Percentiles rank a stretch among this genome's conserved stretches.
Evolutionary conservation across 768 basidiomycete genomes (phyloP).

Genomic region (Psilocybe sp.): DNA sequence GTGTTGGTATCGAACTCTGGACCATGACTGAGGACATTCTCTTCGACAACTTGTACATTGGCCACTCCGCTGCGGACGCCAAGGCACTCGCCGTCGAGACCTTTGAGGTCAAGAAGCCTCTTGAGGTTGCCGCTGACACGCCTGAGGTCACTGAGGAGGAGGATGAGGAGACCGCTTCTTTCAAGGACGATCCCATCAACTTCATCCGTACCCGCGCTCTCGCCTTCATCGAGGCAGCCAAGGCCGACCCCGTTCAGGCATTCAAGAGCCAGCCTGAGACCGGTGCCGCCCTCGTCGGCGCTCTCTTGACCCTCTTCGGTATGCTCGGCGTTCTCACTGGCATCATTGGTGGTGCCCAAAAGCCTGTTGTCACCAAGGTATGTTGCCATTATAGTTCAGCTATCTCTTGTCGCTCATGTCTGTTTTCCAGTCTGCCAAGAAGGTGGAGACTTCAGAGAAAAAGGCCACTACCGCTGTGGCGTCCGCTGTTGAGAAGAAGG

Average conservation of each 20-base stretch:
- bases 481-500: slow-evolving; percentile 73
- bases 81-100: slow-evolving; percentile 80
- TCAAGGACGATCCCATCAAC: slow-evolving; percentile 72
- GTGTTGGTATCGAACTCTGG: slow-evolving; percentile 98
- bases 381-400: slow-evolving; percentile 7
- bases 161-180: slow-evolving; percentile 44
- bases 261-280: slow-evolving; percentile 90
- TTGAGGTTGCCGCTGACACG: slow-evolving; percentile 68
- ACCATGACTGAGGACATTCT: slow-evolving; percentile 97
- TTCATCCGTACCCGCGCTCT: slow-evolving; percentile 79
- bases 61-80: slow-evolving; percentile 86
- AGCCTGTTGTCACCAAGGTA: slow-evolving; percentile 72
- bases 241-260: slow-evolving; percentile 73
- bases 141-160: slow-evolving; percentile 47
- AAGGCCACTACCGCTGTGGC: slow-evolving; percentile 64
- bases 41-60: slow-evolving; percentile 92
- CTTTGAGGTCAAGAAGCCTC: slow-evolving; percentile 85
- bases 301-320: slow-evolving; percentile 76
- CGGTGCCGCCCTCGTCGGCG: slow-evolving; percentile 71
- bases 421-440: slow-evolving; percentile 60
- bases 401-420: neutral
- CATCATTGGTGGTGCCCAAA: slow-evolving; percentile 69
- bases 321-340: slow-evolving; percentile 82
- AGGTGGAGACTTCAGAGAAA: slow-evolving; percentile 67
- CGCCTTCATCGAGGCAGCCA: slow-evolving; percentile 76